These are phyloP conservation scores for Chlamydomonas eustigma DNA, from an alignment of 139 green algal species.

Conservation along the genomic window DNA sequence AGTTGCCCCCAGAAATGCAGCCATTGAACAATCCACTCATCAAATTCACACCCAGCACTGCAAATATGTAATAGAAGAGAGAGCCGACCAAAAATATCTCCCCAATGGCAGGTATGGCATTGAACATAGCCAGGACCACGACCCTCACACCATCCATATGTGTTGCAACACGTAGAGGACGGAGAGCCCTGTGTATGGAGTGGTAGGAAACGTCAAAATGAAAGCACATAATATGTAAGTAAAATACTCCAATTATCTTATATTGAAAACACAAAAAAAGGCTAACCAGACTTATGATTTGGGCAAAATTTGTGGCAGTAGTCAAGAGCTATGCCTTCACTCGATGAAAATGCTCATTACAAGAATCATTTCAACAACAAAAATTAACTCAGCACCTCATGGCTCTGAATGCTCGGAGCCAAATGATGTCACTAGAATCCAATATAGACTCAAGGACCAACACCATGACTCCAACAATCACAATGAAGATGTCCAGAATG, in stretches of 20 bases:
- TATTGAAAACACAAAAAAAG: neutral
- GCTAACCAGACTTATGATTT: too few species aligned
- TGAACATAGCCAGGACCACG: constrained; percentile 59
- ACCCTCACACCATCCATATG: constrained; percentile 35
- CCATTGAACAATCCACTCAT: constrained; percentile 35
- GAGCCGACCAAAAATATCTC: constrained; percentile 63
- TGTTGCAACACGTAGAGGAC: constrained; percentile 54
- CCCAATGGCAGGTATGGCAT: constrained; percentile 45
- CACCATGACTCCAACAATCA: constrained; percentile 17
- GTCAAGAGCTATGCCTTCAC: neutral
- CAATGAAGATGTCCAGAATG: constrained; percentile 28
- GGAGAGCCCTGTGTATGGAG: constrained; percentile 28
- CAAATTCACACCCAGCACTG: constrained; percentile 61
- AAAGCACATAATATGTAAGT: neutral
- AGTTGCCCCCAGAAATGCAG: constrained; percentile 7
- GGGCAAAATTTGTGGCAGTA: neutral
- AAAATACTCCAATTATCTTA: neutral
- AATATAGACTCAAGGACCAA: constrained; percentile 12
- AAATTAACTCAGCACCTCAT: neutral
- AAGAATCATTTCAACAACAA: neutral
- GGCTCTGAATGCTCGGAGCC: constrained; percentile 56
- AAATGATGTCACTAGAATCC: constrained; percentile 9
- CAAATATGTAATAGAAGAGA: constrained; percentile 73
- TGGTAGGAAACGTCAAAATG: neutral
- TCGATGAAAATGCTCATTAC: neutral